Base-by-base conservation (phyloP, 768 basidiomycete species). In the Tricholoma furcatifolium region DNA sequence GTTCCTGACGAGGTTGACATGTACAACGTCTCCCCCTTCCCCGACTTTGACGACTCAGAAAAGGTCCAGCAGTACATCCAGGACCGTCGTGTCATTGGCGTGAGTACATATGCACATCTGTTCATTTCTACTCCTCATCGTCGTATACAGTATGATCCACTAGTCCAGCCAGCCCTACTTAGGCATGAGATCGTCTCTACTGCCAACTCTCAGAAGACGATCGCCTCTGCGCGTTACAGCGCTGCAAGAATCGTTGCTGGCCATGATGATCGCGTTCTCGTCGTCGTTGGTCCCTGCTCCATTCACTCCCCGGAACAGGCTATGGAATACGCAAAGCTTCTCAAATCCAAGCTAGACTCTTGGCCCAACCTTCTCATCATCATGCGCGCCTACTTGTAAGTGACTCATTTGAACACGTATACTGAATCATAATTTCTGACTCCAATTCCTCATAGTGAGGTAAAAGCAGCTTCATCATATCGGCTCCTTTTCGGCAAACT, bases 301-400 rank as follows among this genome's bases (percentile, higher is more conserved):
- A 97, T 98, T 56, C 96, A 98, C 66, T 89, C 86, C 8, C 72
- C 91, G 3, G 84, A 85, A 47, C 91, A 94, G 67, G 95, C 94
- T 2, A 70, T 92, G 43, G 84, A 87, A 60, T 93, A 93, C 63
- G 91, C 91, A 11, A 73, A 72, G n/a, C 76, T 84, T 42, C 80
- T 91, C 65, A 88, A 80, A 65, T 74, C 71, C 3, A 88, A 85
- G 71, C 78, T 87, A 40, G 74, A 79, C 15, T 69, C 76, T 17
- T 88, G 84, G 81, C 77, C 76, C 48, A 90, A 94, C 61, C 77
- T 99, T 45, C 77, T 90, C 63, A 88, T 99, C 65, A 73, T 98
- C 69, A 99, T 99, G 97, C 83, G 97, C 38, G 87, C 92, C 51
- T 98, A 98, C 80, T 98, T 91, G 93, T 95, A 64, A 68, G 93